These are phyloP conservation scores for Claviceps pazoutovae DNA, from an alignment of 2,329 filamentous ascomycete genomes.

Conservation along the genomic window DNA sequence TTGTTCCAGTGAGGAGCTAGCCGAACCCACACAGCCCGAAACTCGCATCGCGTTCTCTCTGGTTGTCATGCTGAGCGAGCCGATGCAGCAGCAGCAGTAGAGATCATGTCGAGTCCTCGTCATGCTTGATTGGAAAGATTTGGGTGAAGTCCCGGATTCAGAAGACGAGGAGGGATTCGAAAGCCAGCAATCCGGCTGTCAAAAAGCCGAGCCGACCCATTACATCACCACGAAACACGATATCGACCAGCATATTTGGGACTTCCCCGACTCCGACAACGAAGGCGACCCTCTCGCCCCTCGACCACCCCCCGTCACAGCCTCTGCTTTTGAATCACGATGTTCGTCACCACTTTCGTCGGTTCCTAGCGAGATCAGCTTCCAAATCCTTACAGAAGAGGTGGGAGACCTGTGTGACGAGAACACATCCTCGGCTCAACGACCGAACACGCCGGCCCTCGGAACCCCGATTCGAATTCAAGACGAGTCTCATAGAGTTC, in stretches of 20 bases:
- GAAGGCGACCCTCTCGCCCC: constrained; percentile 6
- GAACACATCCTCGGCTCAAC: not conserved
- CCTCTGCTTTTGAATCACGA: constrained; percentile 4
- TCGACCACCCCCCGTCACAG: constrained; percentile 1
- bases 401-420: not conserved
- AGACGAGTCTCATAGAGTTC: too few species aligned
- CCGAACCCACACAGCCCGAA: not conserved
- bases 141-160: constrained; percentile 37
- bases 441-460: not conserved
- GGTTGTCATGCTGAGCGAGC: not conserved
- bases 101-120: constrained; percentile 16
- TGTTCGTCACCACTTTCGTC: constrained; percentile 23
- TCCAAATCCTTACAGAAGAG: not conserved
- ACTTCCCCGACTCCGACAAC: constrained; percentile 20
- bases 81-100: constrained; percentile 3
- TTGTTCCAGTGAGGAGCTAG: not conserved
- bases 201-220: not conserved
- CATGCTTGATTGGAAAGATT: constrained; percentile 36
- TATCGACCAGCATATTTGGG: constrained; percentile 19
- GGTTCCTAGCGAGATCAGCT: constrained; percentile 15
- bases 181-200: constrained; percentile 14
- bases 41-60: not conserved
- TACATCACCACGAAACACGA: not conserved
- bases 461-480: not conserved
- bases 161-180: constrained; percentile 33